Base-by-base conservation (phyloP, 331 rosid genomes). In the Cucumis variabilis region DNA sequence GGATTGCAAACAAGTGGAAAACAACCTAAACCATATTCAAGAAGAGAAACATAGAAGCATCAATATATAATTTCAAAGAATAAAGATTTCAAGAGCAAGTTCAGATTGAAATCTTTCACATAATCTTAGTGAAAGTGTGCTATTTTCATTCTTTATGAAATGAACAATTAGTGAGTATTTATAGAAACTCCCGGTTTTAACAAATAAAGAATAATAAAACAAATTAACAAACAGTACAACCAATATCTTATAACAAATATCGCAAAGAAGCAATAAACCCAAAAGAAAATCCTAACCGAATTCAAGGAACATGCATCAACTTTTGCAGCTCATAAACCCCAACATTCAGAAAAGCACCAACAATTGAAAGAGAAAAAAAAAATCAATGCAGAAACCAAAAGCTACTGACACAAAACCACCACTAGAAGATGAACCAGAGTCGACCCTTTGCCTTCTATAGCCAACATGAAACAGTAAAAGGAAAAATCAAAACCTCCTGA, bases 361-460 rank as follows among this genome's bases (percentile, higher is more conserved):
- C n/a, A 65, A 65, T 79, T 79, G 10, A 63, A 76, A 76, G 48
- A 76, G 44, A 10, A 81, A 63, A 37, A 15, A 58, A 66, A 25
- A 75, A 33, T 33, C 98, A 92, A 97, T 90, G 96, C 98, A 93
- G 83, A 97, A 97, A 8, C 98, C 99, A 89, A 97, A 97, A 81
- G 99, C 99, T 37, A 93, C 94, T 67, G 95, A 90, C 99, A 33
- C 37, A 95, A 89, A 84, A 89, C 92, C 28, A 97, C 90, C 17
- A 93, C 94, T 67, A 97, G 84, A 90, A 95, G 89, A 88, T 94
- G 95, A 28, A 97, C 98, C 65, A 97, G 92, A 88, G 93, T 91
- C 67, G 98, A 95, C 60, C 98, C 96, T 89, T 90, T 94, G 80
- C 98, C 98, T 91, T 94, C 98, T 79, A 82, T 82, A 13, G 58